These are phyloP conservation scores for Astragalus membranaceus DNA, from an alignment of 306 rosid species.

Conservation along the genomic window DNA sequence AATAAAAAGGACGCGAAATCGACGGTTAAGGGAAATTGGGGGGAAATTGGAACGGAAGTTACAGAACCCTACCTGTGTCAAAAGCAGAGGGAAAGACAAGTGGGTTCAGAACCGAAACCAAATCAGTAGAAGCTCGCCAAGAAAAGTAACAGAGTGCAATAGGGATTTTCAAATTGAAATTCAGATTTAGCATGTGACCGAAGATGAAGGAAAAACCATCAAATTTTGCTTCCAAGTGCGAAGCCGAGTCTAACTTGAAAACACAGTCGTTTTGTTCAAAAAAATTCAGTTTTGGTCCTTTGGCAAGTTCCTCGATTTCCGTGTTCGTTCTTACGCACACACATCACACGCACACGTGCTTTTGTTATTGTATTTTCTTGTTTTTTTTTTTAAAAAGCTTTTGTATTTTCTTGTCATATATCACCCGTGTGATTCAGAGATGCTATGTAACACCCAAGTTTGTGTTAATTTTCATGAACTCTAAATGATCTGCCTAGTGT, in stretches of 20 bases:
- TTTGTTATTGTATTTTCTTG: too few relatives aligned
- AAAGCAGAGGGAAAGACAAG: neutral
- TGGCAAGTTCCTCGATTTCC: too few relatives aligned
- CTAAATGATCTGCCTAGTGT: too few relatives aligned
- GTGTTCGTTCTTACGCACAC: too few relatives aligned
- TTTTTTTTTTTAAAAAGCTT: too few relatives aligned
- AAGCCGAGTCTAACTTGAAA: neutral
- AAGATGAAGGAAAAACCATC: neutral
- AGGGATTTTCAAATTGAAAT: neutral
- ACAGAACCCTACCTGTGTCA: constrained; percentile 18
- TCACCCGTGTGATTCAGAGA: too few relatives aligned
- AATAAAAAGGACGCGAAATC: neutral
- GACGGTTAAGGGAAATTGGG: neutral
- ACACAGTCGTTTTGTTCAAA: neutral
- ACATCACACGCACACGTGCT: too few relatives aligned
- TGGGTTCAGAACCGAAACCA: neutral
- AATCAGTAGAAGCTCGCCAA: neutral
- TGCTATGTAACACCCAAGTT: too few relatives aligned
- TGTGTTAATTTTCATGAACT: too few relatives aligned
- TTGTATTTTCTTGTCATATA: too few relatives aligned
- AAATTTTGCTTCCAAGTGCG: neutral
- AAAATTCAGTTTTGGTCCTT: too few relatives aligned
- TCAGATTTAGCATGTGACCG: neutral
- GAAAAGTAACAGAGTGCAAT: neutral
- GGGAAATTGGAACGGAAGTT: neutral